phyloP scores from a whole-genome alignment of 345 rosid species.

The Acer saccharum region DNA sequence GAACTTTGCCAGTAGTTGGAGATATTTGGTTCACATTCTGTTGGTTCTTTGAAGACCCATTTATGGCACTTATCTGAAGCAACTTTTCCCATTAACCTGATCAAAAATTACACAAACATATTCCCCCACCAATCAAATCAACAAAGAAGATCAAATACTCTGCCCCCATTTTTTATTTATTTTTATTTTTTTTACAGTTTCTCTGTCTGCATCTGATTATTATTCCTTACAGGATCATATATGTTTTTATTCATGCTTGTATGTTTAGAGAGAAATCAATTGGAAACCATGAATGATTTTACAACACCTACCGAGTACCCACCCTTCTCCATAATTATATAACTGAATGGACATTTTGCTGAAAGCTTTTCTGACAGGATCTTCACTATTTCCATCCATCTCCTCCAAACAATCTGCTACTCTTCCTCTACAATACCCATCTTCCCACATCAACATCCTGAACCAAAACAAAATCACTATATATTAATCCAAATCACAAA shows the following conservation, averaged over 20 bases:
- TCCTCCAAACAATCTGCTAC: slow-evolving; percentile 78
- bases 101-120: not conserved
- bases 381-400: slow-evolving; percentile 66
- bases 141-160: not conserved
- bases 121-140: slow-evolving; percentile 6
- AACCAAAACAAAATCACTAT: slow-evolving; percentile 18
- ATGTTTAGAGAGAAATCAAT: not conserved
- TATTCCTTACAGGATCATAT: not conserved
- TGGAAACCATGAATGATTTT: slow-evolving; percentile 22
- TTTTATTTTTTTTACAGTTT: not conserved
- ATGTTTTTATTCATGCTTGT: not conserved
- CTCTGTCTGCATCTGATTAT: not conserved
- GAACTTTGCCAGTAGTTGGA: slow-evolving; percentile 99
- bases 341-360: slow-evolving; percentile 99
- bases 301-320: slow-evolving; percentile 97
- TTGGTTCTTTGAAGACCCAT: slow-evolving; percentile 98
- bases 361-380: slow-evolving; percentile 96
- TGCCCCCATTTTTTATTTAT: too few relatives aligned
- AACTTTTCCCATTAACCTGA: slow-evolving; percentile 99
- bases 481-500: slow-evolving; percentile 1
- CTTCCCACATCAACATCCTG: slow-evolving; percentile 99
- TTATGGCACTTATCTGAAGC: slow-evolving; percentile 99
- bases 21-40: slow-evolving; percentile 91
- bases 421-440: slow-evolving; percentile 90
- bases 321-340: slow-evolving; percentile 99